phyloP scores from a whole-genome alignment of 1,284 basidiomycete species.

The Afroboletus lepidellus region DNA sequence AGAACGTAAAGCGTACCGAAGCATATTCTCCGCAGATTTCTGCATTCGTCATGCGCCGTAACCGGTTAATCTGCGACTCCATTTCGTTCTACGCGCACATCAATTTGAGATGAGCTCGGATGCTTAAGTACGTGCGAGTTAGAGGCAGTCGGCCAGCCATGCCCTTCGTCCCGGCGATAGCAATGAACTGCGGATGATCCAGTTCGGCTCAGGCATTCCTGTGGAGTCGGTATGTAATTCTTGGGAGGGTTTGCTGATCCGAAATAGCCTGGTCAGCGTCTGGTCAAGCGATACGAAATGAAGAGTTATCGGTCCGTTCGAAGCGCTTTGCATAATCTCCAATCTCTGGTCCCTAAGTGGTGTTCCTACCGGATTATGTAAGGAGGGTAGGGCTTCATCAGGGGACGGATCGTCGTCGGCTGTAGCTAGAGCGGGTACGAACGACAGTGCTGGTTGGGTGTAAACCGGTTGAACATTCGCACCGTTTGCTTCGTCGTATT shows the following conservation, averaged over 20 bases:
- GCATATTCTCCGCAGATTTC: background rate
- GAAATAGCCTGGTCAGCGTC: background rate
- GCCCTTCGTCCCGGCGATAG: background rate
- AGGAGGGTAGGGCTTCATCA: background rate
- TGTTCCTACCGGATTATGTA: background rate
- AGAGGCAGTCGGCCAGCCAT: background rate
- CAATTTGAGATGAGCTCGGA: background rate
- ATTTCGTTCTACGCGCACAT: background rate
- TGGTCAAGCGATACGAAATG: background rate
- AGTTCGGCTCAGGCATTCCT: background rate
- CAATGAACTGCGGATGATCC: background rate
- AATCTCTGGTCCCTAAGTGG: background rate
- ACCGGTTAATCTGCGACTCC: background rate
- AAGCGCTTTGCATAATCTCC: background rate
- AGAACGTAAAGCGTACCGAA: background rate
- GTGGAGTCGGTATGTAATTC: no score
- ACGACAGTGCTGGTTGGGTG: background rate
- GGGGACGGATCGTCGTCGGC: background rate
- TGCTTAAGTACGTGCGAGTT: background rate
- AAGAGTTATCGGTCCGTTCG: background rate
- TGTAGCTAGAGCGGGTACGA: background rate
- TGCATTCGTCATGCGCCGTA: background rate
- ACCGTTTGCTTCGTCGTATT: slow-evolving; percentile 18
- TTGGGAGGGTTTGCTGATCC: background rate
- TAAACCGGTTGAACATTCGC: background rate